Evolutionary conservation across 108 stramenopile species (phyloP), one percentile per base, ranked within the genome.

Genomic region (Mayamaea pseudoterrestris): DNA sequence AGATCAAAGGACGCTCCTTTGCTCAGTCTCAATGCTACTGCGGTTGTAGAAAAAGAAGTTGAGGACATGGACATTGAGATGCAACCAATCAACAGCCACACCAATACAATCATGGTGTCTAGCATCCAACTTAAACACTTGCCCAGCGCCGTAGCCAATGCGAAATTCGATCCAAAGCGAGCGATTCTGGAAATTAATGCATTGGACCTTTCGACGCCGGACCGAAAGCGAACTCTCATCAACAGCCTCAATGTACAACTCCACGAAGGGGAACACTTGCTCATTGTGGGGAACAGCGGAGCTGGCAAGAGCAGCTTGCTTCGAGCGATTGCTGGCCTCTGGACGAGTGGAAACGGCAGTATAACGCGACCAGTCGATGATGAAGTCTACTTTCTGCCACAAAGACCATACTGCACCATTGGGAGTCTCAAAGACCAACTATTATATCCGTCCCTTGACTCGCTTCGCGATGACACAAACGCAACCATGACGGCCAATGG

Each of bases 311-410:
- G 61, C 12, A 73, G 68, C 53, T 51, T 97, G 28, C 55, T 97
- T 5, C 71, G 96, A 21, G 89, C 83, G 0, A 81, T 97, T 55
- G 91, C 93, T 18, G 96, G 96, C 0, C 77, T 97, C 1, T 95
- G 92, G 91, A 86, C 73, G 3, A 41, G 56, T 21, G 96, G 93
- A n/a, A 45, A 65, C 6, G 96, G 96, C 1, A 35, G 50, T 16
- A 86, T 97, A 35, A 41, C 31, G 0, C 78, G 87, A 18, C 90
- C 93, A 4, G 37, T 65, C 3, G 66, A 74, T 16, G 70, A 72
- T 35, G 82, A 86, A 27, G 80, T 90, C 13, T 89, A 94, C 44
- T 97, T 97, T 57, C 59, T 97, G 7, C 96, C 96, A 0, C 96
- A 97, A 56, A 66, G 87, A 25, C 96, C 96, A 1, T 97, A 95